Base-by-base conservation (phyloP, 1,284 basidiomycete genomes). In the Phellopilus nigrolimitatus region DNA sequence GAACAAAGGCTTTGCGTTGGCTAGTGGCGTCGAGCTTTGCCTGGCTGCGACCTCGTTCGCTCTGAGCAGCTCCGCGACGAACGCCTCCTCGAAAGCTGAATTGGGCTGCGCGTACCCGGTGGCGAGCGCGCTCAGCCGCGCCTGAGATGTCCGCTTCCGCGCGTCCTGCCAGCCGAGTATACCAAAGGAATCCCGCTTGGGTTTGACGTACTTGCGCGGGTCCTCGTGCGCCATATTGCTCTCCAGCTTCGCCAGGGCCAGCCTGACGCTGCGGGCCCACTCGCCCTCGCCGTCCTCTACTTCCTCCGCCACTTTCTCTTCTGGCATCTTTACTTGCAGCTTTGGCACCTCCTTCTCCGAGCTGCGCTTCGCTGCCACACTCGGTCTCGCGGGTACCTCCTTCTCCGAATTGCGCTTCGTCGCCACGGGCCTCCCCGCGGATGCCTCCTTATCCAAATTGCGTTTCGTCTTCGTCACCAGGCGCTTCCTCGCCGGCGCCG, bases 231-330 rank as follows among this genome's bases (percentile, higher is more conserved):
- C 27, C 3, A 49, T 45, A 8, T 37, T 24, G 30, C 38, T 43
- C 34, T 49, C 42, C n/a, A 49, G 28, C 40, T 36, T 38, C 19
- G 31, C 47, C 47, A 54, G 19, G 8, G 47, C 52, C 12, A 37
- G 47, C 15, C 41, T 40, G 2, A 54, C 47, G 34, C 34, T 39
- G n/a, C 22, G 28, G 3, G 22, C 52, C 47, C 52, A 44, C 2
- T 48, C 31, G 6, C 28, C 40, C 12, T 38, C 36, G 24, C 34
- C 15, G 17, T 33, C 17, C 12, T 37, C 21, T n/a, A n/a, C n/a
- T 13, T 43, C 38, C 4, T 41, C 28, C 24, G 24, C 22, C 9
- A 19, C n/a, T 27, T 17, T 34, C 7, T 5, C 6, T 47, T 3
- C n/a, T 19, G 8, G 19, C 19, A 22, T 13, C 12, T 6, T 17